Base-by-base conservation (phyloP, 1,284 basidiomycete genomes). In the Trichosporon sp. region DNA sequence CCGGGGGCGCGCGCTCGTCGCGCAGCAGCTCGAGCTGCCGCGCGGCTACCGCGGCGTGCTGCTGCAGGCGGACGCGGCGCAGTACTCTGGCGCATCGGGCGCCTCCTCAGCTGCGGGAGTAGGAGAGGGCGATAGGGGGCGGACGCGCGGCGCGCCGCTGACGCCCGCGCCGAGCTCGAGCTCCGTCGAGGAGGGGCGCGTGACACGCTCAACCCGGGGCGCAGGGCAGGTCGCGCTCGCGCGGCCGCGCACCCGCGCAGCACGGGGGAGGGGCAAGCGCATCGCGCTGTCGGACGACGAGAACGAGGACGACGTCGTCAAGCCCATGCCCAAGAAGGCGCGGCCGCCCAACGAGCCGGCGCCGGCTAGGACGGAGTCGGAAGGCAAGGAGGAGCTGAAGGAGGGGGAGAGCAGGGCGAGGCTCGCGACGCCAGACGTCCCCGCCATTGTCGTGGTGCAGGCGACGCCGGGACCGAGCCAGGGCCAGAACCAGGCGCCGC, bases 141-240 rank as follows among this genome's bases (percentile, higher is more conserved):
- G 35, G 35, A 32, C 32, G 5, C 32, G 32, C 32, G 38, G 15
- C 15, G 56, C 56, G 29, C 63, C 23, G 29, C 38, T 51, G 18
- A 51, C 47, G 18, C 62, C 62, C 25, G 62, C 66, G 31, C 21
- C 68, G 38, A 15, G 29, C 42, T 15, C 47, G 6, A 51, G 15
- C 8, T 51, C 21, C 7, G 47, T 25, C 47, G 47, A 51, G n/a
- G 47, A 12, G 47, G 47, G 18, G 21, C 23, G 7, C 6, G 62
- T 38, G 69, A 62, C 2, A 62, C 60, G 62, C 68, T 71, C n/a
- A 7, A 47, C 12, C 44, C 66, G 11, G 64, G 80, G 80, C 13
- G 72, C 76, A 9, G 80, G 79, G 0, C 80, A 82, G 63, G 74
- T 78, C 12, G 80, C 79, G 7, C 72, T 81, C 0, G 38, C 75